Conservation (phyloP, 2,329 filamentous ascomycete species). For the Biscogniauxia mediterranea region DNA sequence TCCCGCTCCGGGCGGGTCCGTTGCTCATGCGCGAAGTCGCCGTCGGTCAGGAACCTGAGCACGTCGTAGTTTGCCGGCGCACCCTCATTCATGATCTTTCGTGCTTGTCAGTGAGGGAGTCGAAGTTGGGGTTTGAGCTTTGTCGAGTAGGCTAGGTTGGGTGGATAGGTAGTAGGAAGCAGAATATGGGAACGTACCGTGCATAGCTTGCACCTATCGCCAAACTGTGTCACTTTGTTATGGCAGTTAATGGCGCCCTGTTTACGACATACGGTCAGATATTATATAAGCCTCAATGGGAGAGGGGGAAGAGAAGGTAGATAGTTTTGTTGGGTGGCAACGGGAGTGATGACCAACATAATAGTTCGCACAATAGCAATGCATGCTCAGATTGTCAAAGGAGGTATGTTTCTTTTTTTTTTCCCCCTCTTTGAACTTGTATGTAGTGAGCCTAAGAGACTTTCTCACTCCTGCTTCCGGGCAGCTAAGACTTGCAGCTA, state of each 20-base stretch:
- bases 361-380: constrained; percentile 32
- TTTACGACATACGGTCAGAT: constrained; percentile 2
- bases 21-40: constrained; percentile 13
- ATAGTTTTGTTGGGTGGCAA: too few relatives aligned
- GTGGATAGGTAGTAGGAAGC: not conserved
- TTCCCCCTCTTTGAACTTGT: not conserved
- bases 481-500: not conserved
- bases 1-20: constrained; percentile 8
- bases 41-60: constrained; percentile 7
- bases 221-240: constrained; percentile 30
- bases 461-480: not conserved
- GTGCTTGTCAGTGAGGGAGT: not conserved
- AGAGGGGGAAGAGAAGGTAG: not conserved
- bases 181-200: constrained; percentile 20
- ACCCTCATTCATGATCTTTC: constrained; percentile 29
- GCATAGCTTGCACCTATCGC: constrained; percentile 29
- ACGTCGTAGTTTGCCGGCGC: constrained; percentile 17
- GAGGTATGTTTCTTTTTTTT: not conserved
- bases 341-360: constrained; percentile 20
- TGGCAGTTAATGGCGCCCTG: constrained; percentile 29
- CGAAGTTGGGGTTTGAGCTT: not conserved
- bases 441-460: not conserved
- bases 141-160: too few relatives aligned
- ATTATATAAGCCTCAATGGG: not conserved
- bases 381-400: constrained; percentile 16